A percentile compares a stretch with the other conserved stretches of the same genome.
phyloP scores from a whole-genome alignment of 495 filamentous ascomycete species.

The Neurospora tetraspora region DNA sequence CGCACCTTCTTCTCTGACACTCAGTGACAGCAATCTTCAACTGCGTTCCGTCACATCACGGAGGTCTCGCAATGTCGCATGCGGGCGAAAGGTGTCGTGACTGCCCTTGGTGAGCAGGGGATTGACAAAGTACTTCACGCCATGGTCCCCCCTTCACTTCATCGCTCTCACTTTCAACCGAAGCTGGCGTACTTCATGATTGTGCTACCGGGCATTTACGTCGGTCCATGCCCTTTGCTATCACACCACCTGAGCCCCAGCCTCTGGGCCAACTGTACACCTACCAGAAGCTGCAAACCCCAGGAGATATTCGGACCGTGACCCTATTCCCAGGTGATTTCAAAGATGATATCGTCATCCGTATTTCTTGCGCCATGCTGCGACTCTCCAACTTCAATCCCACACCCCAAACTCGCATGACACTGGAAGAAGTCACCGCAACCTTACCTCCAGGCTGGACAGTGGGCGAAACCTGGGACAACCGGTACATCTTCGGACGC shows the following conservation, averaged over 20 bases:
- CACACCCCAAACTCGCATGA: too few relatives aligned
- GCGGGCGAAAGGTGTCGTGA: too few relatives aligned
- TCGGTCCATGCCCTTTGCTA: not conserved
- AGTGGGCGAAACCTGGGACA: not conserved
- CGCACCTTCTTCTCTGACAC: too few relatives aligned
- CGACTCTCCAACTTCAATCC: not conserved
- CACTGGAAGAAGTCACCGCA: not conserved
- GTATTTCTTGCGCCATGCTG: not conserved
- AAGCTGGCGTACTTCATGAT: not conserved
- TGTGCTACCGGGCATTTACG: not conserved
- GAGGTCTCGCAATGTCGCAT: too few relatives aligned
- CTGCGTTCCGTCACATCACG: too few relatives aligned
- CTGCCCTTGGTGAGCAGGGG: too few relatives aligned
- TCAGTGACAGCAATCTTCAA: too few relatives aligned
- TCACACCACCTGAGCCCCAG: not conserved
- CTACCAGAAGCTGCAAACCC: not conserved
- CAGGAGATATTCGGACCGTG: not conserved
- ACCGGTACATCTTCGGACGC: not conserved
- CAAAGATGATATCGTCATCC: not conserved
- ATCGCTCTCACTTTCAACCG: not conserved
- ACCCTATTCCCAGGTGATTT: not conserved
- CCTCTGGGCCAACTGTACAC: not conserved
- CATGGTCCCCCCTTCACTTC: not conserved
- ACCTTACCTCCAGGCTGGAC: not conserved
- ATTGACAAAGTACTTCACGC: not conserved